Evolutionary conservation across 2,329 filamentous ascomycete genomes (phyloP), one percentile per base, ranked within the genome.

Genomic region (Lecanosticta acicola): DNA sequence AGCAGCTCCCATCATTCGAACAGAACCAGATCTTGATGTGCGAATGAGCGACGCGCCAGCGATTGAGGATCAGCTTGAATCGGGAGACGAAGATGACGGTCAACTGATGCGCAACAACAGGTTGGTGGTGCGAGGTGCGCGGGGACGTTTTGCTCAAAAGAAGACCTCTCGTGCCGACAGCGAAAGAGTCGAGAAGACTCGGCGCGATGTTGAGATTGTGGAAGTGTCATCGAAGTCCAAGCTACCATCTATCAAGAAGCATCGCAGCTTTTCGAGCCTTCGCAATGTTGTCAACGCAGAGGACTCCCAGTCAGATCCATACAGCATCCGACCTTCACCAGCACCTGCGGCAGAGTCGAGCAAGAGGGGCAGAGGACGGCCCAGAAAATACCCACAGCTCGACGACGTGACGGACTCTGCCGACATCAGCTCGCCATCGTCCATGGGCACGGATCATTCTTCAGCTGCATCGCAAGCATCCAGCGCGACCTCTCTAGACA

Each of bases 401-500:
- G 50, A 55, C 9, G 46, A 51, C 36, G 13, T 36, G 39, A 35
- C 43, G 18, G 44, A 52, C 19, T 13, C 26, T 17, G 38, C 50
- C 5, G 48, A 42, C n/a, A 49, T 42, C 24, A 57, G 51, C 14
- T 56, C 56, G 29, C 52, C 56, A 8, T 56, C 53, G 11, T 53
- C 56, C 3, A 46, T 35, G 34, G 51, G 53, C 33, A 55, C 48
- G 7, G 56, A 59, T 36, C 49, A 41, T 29, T 53, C 53, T 4
- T 60, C 55, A 16, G 46, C 38, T 18, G 40, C 39, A 4, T 59
- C 54, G 10, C 40, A 45, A 26, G 57, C 57, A n/a, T 62, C 59
- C n/a, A 62, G 59, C 45, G 57, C 56, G 11, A 62, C 59, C 19
- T 61, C 58, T 9, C 20, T 62, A 19, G 58, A 58, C 13, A 57